These are phyloP conservation scores for Mesembryanthemum crystallinum DNA, from an alignment of 148 eudicot species.

Conservation along the genomic window DNA sequence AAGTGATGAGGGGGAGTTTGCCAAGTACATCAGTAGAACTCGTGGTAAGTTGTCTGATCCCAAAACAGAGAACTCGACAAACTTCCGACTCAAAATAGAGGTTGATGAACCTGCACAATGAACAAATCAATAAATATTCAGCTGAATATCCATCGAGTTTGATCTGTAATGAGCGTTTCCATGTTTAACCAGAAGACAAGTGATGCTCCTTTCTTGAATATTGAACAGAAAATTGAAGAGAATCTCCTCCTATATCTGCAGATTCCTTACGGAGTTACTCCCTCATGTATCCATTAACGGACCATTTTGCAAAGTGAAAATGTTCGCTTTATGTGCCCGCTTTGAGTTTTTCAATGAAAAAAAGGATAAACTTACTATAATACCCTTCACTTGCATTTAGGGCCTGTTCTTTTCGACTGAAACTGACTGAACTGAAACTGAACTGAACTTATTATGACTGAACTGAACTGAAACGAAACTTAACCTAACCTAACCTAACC, in stretches of 20 bases:
- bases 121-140: constrained; percentile 11
- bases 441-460: too few species aligned
- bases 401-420: too few species aligned
- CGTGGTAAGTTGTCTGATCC: constrained; percentile 85
- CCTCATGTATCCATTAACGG: too few species aligned
- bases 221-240: background rate
- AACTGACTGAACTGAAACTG: too few species aligned
- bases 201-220: background rate
- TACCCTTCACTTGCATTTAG: too few species aligned
- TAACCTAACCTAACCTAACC: too few species aligned
- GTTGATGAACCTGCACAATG: constrained; percentile 62
- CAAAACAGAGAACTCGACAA: constrained; percentile 63
- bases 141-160: background rate
- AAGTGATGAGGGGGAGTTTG: constrained; percentile 66
- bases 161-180: background rate
- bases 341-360: too few species aligned
- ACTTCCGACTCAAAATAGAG: constrained; percentile 61
- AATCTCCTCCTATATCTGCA: background rate
- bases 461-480: too few species aligned
- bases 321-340: too few species aligned
- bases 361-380: too few species aligned
- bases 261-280: too few species aligned
- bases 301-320: too few species aligned
- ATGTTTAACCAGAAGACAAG: background rate
- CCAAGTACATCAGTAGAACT: constrained; percentile 74